phyloP scores from a whole-genome alignment of 2,329 filamentous ascomycete species.

The Hirsutella thompsonii region DNA sequence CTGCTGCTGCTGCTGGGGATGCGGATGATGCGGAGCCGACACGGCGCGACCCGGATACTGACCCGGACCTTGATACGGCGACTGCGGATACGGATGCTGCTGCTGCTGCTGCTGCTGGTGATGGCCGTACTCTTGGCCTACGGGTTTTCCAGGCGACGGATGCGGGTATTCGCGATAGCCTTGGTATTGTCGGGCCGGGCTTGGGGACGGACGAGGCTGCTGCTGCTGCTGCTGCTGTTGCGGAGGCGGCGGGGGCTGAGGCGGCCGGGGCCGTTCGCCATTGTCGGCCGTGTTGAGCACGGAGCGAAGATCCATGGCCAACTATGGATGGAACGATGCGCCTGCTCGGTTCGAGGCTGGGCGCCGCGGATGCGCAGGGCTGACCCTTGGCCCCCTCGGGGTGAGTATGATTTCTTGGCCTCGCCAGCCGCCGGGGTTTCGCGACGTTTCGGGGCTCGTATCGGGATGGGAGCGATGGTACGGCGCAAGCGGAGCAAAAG shows the following conservation, averaged over 20 bases:
- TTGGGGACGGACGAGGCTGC: slow-evolving; percentile 20
- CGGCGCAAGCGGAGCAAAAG: too few species aligned
- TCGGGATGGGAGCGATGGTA: too few species aligned
- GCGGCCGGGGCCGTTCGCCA: slow-evolving; percentile 21
- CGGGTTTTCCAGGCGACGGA: slow-evolving; percentile 32
- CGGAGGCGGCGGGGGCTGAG: slow-evolving; percentile 14
- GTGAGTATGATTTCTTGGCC: too few species aligned
- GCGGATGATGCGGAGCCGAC: slow-evolving; percentile 29
- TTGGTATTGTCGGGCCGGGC: slow-evolving; percentile 22
- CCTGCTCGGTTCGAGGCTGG: background rate
- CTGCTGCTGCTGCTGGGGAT: slow-evolving; percentile 1
- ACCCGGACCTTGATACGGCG: slow-evolving; percentile 24
- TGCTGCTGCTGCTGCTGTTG: slow-evolving; percentile 19
- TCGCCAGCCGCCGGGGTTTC: too few species aligned
- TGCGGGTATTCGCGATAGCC: slow-evolving; percentile 39
- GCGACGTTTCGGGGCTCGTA: too few species aligned
- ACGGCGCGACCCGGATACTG: slow-evolving; percentile 30
- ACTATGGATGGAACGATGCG: background rate
- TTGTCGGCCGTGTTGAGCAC: slow-evolving; percentile 41
- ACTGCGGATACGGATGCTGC: slow-evolving; percentile 23
- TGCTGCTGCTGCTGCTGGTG: slow-evolving; percentile 14
- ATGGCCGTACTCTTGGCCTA: slow-evolving; percentile 29
- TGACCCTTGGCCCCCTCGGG: background rate
- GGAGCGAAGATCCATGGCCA: slow-evolving; percentile 36
- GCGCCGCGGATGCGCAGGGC: background rate